Evolutionary conservation across 2,329 filamentous ascomycete genomes (phyloP), one percentile per base, ranked within the genome.

Genomic region (Fusarium dimerum): DNA sequence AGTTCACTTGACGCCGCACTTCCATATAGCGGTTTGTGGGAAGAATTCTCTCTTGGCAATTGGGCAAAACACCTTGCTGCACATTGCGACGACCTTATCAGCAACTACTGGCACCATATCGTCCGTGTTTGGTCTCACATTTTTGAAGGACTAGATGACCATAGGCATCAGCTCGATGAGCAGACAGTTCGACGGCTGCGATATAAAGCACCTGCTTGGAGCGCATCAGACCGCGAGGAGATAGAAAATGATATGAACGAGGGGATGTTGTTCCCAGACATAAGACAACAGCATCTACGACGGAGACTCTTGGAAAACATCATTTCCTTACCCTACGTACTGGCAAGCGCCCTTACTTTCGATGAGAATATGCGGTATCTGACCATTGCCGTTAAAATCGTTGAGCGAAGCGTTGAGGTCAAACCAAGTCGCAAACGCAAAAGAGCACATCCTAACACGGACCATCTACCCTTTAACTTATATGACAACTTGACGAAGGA

Each of bases 351-450:
- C 13, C n/a, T 44, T 2, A 54, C 48, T 12, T 54, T 54, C 17
- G 32, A 51, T 12, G 30, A 51, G 20, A 51, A 51, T 20, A 54
- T 54, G 30, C 36, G 34, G 13, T 54, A 54, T n/a, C 29, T 54
- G 2, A 51, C 40, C 11, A 40, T 45, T 8, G 44, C 43, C 2
- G 51, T 44, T 11, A 54, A 43, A 18, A 51, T 54, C 40, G 32
- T 54, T 5, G 36, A 47, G 18, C 46, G 17, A 11, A 20, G 39
- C 7, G 47, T 54, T 16, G 47, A 54, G 11, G 44, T 54, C 1
- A 54, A 54, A 29, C 36, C 39, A n/a, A 44, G 32, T 1, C 40
- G 17, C 30, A 49, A 47, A 32, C 40, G 30, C 10, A 13, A 36
- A 40, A 39, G 26, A 18, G 16, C 10, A n/a, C 15, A 5, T 15